Base-by-base conservation (phyloP, 345 rosid genomes). In the Odontarrhena argentea region DNA sequence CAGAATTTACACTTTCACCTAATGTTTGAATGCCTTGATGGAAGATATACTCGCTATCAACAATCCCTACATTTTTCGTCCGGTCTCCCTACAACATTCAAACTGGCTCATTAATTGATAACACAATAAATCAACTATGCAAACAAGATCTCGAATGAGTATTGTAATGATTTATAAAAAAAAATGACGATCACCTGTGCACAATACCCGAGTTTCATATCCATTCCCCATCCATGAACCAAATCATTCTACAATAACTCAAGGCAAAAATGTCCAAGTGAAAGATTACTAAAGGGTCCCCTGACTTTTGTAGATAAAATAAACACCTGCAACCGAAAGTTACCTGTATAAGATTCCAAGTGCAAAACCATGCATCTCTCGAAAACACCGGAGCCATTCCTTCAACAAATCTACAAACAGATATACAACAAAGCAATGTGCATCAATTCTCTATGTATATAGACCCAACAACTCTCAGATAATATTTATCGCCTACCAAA, bases 371-470 rank as follows among this genome's bases (percentile, higher is more conserved):
- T 75, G 99, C 97, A 76, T 92, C 77, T 82, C 96, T 89, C 28
- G 98, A 88, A 69, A 95, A 89, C 38, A 95, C 99, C 0, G 99
- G 99, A 76, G 99, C 99, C 99, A 95, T 95, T 36, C 99, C 99
- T 77, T 95, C 99, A 50, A 95, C 97, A 81, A 95, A 95, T 72
- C 99, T 95, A 48, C 35, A 55, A 64, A 65, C 54, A 57, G 8
- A 65, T 40, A 8, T 18, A 32, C 15, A n/a, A 28, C 60, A 56
- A 12, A 74, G 15, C 34, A 28, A 30, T 28, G 14, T 44, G 41
- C 37, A 26, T 35, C 13, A 67, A 4, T 18, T 32, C 36, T 4
- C 36, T 32, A 30, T 8, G 25, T 3, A 8, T 3, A 61, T 30
- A 15, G 2, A 37, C 51, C 0, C 7, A 65, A 66, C 10, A 43